phyloP scores from a whole-genome alignment of 352 stramenopile species.

The Plasmopara halstedii region DNA sequence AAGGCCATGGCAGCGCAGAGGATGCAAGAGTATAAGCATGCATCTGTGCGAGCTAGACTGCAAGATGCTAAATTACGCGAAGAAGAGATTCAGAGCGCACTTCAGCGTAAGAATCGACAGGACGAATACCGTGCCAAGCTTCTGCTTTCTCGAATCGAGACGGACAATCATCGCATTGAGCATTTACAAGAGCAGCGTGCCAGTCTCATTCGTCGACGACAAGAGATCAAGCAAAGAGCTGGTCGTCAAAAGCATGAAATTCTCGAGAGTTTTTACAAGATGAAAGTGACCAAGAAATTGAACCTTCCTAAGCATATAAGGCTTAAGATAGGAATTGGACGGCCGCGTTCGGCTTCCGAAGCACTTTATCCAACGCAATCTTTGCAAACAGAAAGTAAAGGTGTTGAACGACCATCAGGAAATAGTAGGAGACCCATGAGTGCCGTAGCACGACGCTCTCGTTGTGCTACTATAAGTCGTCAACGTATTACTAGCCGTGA shows the following conservation, averaged over 20 bases:
- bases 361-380: conserved; percentile 26
- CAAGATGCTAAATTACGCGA: conserved; percentile 71
- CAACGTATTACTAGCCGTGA: conserved; percentile 13
- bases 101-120: conserved; percentile 50
- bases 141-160: conserved; percentile 53
- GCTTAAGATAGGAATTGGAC: conserved; percentile 14
- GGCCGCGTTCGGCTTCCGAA: conserved; percentile 34
- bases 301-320: conserved; percentile 48
- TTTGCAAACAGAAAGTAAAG: background rate
- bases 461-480: conserved; percentile 6
- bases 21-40: conserved; percentile 49
- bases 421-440: conserved; percentile 21
- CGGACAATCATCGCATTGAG: conserved; percentile 45
- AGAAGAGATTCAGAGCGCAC: conserved; percentile 63
- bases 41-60: conserved; percentile 35
- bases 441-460: conserved; percentile 22
- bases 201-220: conserved; percentile 41
- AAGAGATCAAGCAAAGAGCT: conserved; percentile 60
- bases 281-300: conserved; percentile 78
- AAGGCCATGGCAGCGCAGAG: conserved; percentile 44
- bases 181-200: conserved; percentile 52
- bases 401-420: background rate
- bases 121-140: conserved; percentile 54
- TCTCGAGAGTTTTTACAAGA: conserved; percentile 74
- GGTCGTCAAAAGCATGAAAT: conserved; percentile 60